Base-by-base conservation (phyloP, 352 stramenopile genomes). In the Globisporangium barbulae region DNA sequence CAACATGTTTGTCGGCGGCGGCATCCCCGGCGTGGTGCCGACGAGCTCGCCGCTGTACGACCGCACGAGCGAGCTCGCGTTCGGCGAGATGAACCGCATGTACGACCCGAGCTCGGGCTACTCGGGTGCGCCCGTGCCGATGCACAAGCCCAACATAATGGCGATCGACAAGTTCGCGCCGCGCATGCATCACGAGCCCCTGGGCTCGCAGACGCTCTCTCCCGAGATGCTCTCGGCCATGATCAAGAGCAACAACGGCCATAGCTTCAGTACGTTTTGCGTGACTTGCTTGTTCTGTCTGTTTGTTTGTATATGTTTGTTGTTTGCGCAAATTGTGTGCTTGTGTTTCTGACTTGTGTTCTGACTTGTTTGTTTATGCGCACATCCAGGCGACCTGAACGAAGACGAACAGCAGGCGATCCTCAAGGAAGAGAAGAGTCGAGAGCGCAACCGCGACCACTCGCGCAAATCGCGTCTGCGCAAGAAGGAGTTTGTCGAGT, bases 401-500 rank as follows among this genome's bases (percentile, higher is more conserved):
- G 85, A 94, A 56, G 85, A 91, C 39, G 85, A 94, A 53, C 86
- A 90, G 56, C 74, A 82, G 28, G 84, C 85, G 56, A 68, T 93
- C 37, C 69, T 92, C 42, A 94, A 94, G 67, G 85, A 91, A 56
- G 85, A 92, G 60, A 91, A 93, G 71, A 89, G 76, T 21, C 79
- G 92, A 17, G 91, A 98, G 69, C 84, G 94, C 50, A 98, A 98
- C 75, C 86, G 93, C 44, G 93, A 98, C 69, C 94, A 98, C 76
- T 97, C 94, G 55, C 89, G 94, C 74, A 98, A 98, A 76, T 98
- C 92, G 56, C 86, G 94, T 12, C 73, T 96, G 58, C 86, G 94
- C 52, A 98, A 98, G 70, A 98, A 98, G 72, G 91, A 94, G 50
- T 98, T 97, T 61, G 81, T 98, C 33, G 93, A 98, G 70, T 93